Conservation (phyloP, 805 yeast species). For the Schwanniomyces vanrijiae region DNA sequence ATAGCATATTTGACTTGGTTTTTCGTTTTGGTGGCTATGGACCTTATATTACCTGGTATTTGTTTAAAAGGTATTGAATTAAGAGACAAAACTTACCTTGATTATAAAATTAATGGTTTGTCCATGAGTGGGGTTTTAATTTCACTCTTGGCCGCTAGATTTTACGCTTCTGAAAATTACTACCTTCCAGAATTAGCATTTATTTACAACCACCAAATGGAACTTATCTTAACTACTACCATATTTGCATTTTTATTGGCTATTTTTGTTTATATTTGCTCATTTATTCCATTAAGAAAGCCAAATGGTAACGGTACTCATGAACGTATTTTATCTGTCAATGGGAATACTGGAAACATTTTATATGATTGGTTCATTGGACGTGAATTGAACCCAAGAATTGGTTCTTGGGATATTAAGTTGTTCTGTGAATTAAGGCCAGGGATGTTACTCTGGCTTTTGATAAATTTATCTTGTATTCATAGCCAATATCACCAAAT, state of each 20-base stretch:
- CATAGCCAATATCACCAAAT: slow-evolving; percentile 72
- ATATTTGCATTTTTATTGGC: slow-evolving; percentile 66
- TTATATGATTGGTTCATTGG: slow-evolving; percentile 97
- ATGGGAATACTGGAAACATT: slow-evolving; percentile 78
- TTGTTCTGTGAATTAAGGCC: slow-evolving; percentile 93
- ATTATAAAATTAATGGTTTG: slow-evolving; percentile 81
- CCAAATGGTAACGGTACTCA: slow-evolving; percentile 54
- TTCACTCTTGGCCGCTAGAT: slow-evolving; percentile 50
- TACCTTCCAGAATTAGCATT: slow-evolving; percentile 78
- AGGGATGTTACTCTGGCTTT: slow-evolving; percentile 83
- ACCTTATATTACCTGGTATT: slow-evolving; percentile 59
- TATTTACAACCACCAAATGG: slow-evolving; percentile 65
- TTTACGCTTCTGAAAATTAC: slow-evolving; percentile 45
- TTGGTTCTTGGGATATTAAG: slow-evolving; percentile 84
- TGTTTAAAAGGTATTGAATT: slow-evolving; percentile 62
- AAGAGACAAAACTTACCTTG: slow-evolving; percentile 71
- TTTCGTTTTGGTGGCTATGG: slow-evolving; percentile 59
- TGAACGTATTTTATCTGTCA: slow-evolving; percentile 75
- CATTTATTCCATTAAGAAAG: slow-evolving; percentile 59
- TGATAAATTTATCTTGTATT: slow-evolving; percentile 73
- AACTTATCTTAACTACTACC: slow-evolving; percentile 62
- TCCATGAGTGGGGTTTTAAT: slow-evolving; percentile 45
- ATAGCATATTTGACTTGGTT: slow-evolving; percentile 74
- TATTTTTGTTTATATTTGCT: slow-evolving; percentile 59
- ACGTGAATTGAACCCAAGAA: slow-evolving; percentile 89